Conservation (phyloP, 1,139 yeast genomes). For the Saccharomycopsis hybrid region DNA sequence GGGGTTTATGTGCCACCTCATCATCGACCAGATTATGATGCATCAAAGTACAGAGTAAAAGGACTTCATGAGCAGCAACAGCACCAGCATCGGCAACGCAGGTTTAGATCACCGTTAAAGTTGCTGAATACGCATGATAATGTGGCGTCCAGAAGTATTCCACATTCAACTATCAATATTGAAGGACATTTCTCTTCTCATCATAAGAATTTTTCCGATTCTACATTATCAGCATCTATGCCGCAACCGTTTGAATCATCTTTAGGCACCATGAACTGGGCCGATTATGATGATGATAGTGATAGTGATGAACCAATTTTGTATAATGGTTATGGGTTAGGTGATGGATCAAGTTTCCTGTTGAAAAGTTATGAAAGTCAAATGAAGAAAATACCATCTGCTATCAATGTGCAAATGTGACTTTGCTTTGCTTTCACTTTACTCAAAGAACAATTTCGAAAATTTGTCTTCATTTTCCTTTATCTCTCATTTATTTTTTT, state of each 20-base stretch:
- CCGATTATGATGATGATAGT: slow-evolving; percentile 11
- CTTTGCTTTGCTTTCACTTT: neutral
- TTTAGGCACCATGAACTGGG: slow-evolving; percentile 12
- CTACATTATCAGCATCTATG: neutral
- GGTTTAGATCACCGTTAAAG: neutral
- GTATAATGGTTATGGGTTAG: slow-evolving; percentile 1
- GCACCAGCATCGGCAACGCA: neutral
- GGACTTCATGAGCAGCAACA: slow-evolving; percentile 5
- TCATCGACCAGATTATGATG: slow-evolving; percentile 21
- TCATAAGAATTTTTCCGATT: neutral
- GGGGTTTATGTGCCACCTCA: slow-evolving; percentile 20
- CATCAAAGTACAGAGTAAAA: slow-evolving; percentile 9
- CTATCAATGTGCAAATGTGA: slow-evolving; percentile 10
- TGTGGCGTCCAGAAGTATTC: neutral
- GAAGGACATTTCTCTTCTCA: neutral
- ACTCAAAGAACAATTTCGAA: slow-evolving; percentile 1
- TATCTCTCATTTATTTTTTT: neutral
- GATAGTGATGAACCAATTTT: neutral
- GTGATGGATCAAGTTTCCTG: neutral
- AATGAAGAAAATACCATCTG: slow-evolving; percentile 8
- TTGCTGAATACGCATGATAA: neutral
- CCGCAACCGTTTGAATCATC: neutral
- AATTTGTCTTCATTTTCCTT: neutral
- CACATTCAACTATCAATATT: neutral
- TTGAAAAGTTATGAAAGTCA: neutral